Conservation (phyloP, 441 rosid species). For the Theobroma grandiflorum region DNA sequence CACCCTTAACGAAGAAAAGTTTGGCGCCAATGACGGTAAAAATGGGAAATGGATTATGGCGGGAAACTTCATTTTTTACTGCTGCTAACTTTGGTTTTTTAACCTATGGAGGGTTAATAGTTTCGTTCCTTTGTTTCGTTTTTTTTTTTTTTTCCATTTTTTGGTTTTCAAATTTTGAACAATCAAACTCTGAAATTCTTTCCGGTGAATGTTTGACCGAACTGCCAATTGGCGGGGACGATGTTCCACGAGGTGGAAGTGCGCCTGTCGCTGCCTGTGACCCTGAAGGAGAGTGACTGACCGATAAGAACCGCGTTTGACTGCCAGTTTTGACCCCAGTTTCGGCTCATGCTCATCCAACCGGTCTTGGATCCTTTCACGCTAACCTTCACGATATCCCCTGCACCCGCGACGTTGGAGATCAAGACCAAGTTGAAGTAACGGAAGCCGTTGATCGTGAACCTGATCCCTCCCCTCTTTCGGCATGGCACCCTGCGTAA, state of each 20-base stretch:
- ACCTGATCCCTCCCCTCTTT: slow-evolving; percentile 53
- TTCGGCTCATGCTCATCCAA: slow-evolving; percentile 54
- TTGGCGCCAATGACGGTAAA: slow-evolving; percentile 23
- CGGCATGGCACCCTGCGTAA: slow-evolving; percentile 53
- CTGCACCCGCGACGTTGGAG: slow-evolving; percentile 54
- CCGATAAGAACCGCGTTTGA: slow-evolving; percentile 51
- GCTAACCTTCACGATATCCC: slow-evolving; percentile 43
- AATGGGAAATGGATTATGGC: slow-evolving; percentile 27
- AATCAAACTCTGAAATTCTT: slow-evolving; percentile 52
- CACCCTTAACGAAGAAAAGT: background rate
- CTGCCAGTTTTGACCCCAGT: slow-evolving; percentile 64
- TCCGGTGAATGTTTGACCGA: slow-evolving; percentile 54
- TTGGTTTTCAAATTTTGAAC: background rate
- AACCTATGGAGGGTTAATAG: background rate
- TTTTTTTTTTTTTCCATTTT: background rate
- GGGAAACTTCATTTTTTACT: slow-evolving; percentile 23
- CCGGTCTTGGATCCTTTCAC: slow-evolving; percentile 49
- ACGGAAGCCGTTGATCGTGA: slow-evolving; percentile 54
- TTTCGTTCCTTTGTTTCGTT: no score
- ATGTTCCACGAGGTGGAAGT: slow-evolving; percentile 56
- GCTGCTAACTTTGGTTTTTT: background rate
- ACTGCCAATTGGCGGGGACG: slow-evolving; percentile 53
- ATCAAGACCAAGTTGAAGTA: slow-evolving; percentile 55
- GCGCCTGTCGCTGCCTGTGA: slow-evolving; percentile 53
- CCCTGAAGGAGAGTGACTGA: slow-evolving; percentile 54